These are phyloP conservation scores for Penicillium freii DNA, from an alignment of 2,329 filamentous ascomycete genomes.

Conservation along the genomic window DNA sequence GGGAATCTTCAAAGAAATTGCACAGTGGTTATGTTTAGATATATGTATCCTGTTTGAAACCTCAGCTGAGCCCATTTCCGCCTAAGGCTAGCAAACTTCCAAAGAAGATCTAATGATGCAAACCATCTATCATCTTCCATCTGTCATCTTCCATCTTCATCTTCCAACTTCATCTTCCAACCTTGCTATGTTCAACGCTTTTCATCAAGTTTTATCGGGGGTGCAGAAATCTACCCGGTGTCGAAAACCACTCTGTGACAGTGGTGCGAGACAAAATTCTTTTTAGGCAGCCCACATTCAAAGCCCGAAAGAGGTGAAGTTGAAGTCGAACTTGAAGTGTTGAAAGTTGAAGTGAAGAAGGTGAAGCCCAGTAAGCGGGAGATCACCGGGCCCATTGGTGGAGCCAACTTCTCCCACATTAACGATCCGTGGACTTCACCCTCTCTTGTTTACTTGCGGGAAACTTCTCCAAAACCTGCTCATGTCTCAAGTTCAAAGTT, in stretches of 20 bases:
- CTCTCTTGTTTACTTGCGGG: conserved; percentile 1
- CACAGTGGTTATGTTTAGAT: neutral
- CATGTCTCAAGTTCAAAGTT: conserved; percentile 17
- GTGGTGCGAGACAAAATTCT: neutral
- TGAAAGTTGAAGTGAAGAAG: conserved; percentile 1
- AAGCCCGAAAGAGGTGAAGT: neutral
- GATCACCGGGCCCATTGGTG: conserved; percentile 6
- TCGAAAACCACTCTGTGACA: neutral
- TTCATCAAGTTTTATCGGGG: neutral
- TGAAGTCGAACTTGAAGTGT: neutral
- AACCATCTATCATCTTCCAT: neutral
- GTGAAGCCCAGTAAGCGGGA: conserved; percentile 8
- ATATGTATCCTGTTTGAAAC: neutral
- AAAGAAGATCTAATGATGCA: neutral
- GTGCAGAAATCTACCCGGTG: neutral
- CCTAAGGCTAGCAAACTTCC: neutral
- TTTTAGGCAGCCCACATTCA: neutral
- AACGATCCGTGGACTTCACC: neutral
- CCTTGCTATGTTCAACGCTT: neutral
- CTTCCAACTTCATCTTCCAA: too few relatives aligned
- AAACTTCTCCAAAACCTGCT: neutral
- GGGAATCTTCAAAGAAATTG: neutral
- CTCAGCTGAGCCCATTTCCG: neutral
- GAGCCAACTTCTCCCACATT: conserved; percentile 9
- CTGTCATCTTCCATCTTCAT: too few relatives aligned